Conservation (phyloP, 768 basidiomycete species). For the Suillus decipiens region DNA sequence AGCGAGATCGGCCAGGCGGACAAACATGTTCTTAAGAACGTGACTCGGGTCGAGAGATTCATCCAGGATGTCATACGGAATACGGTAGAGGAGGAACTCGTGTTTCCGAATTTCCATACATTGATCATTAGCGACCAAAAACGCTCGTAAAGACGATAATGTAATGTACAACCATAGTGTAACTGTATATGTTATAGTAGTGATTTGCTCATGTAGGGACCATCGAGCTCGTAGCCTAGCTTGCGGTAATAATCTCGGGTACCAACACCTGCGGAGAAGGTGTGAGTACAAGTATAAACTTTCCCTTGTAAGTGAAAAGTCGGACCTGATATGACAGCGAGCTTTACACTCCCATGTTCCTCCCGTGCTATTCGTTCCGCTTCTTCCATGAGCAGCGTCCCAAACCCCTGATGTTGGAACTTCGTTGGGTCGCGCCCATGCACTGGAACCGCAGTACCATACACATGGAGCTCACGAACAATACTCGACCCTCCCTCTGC, state of each 20-base stretch:
- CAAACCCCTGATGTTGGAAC: slow-evolving; percentile 97
- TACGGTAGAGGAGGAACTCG: slow-evolving; percentile 92
- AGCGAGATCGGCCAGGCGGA: slow-evolving; percentile 96
- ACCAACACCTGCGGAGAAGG: slow-evolving; percentile 68
- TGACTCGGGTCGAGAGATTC: slow-evolving; percentile 92
- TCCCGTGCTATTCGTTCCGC: slow-evolving; percentile 97
- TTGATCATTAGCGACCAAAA: slow-evolving; percentile 50
- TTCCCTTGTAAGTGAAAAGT: slow-evolving; percentile 8
- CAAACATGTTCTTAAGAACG: slow-evolving; percentile 94
- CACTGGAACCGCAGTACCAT: slow-evolving; percentile 96
- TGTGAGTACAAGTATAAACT: slow-evolving; percentile 10
- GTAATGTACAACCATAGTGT: slow-evolving; percentile 10
- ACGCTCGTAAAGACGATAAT: slow-evolving; percentile 8
- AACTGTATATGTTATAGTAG: slow-evolving; percentile 40
- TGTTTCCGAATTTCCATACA: slow-evolving; percentile 96
- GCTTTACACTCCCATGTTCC: slow-evolving; percentile 93
- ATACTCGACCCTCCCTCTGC: slow-evolving; percentile 85
- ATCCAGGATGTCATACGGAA: slow-evolving; percentile 95
- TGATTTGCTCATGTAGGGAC: slow-evolving; percentile 96
- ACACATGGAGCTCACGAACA: slow-evolving; percentile 95
- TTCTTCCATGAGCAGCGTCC: slow-evolving; percentile 97
- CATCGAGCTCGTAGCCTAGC: slow-evolving; percentile 92
- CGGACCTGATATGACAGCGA: slow-evolving; percentile 96
- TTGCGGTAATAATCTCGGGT: slow-evolving; percentile 97
- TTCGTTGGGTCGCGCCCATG: slow-evolving; percentile 97